Evolutionary conservation across 2,329 filamentous ascomycete genomes (phyloP), one percentile per base, ranked within the genome.

Genomic region (Paraphoma chrysanthemicola): DNA sequence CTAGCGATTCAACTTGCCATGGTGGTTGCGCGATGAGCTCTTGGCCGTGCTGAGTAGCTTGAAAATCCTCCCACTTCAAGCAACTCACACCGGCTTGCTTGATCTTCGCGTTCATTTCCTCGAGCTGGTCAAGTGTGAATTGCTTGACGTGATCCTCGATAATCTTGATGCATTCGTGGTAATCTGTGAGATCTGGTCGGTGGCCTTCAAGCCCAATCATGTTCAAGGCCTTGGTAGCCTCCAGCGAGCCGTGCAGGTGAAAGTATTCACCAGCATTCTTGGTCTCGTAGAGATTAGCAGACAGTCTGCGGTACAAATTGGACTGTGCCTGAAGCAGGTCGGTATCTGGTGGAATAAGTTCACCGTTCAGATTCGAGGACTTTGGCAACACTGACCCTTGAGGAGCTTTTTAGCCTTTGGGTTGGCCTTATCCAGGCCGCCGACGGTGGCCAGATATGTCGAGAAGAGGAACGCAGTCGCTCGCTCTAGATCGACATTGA

Each of bases 201-300:
- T 86, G 82, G 0, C 87, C 80, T 48, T 87, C 83, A 5, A 92
- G 76, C 0, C 88, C 89, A 63, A 92, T 83, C 88, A 91, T 91
- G 44, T 84, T 81, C 29, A 92, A 77, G 0, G 88, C 90, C 7
- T 84, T 88, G 9, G 85, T 87, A 3, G 90, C 89, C 63, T 92
- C 89, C 0, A 92, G 77, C 0, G 89, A 92, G 44, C 90, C 89
- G 70, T 92, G 90, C 28, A 92, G 89, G 67, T 92, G 90, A 69
- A 90, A 92, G 67, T 86, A 92, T 68, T 88, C 82, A n/a, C 84
- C 85, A 1, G 81, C 77, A n/a, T 81, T 82, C 70, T 86, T 88
- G 8, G 89, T 91, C 66, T 84, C 81, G 75, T 91, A 92, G 1
- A 92, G 77, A 58, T 91, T 91, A 12, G 89, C 89, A 10, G 89